Evolutionary conservation across 139 green algal species (phyloP).

Genomic region (Astrephomene gubernaculifera): DNA sequence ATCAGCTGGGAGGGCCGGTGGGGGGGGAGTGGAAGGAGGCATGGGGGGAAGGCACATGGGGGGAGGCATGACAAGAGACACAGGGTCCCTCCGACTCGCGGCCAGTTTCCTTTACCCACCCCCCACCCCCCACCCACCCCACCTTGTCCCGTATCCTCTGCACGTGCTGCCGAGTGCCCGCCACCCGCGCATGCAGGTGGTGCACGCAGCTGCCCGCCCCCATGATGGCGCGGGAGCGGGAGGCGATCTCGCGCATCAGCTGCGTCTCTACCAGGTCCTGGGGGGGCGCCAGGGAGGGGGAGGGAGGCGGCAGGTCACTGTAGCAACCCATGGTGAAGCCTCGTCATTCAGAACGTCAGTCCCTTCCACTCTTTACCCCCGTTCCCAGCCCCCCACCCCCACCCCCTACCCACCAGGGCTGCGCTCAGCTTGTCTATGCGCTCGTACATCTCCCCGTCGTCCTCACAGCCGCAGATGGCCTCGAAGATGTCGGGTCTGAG

Average conservation of each 20-base stretch:
- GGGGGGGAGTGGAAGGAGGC: too few relatives aligned
- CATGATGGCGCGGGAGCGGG: slow-evolving; percentile 76
- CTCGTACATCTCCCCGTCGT: slow-evolving; percentile 61
- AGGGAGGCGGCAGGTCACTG: not conserved
- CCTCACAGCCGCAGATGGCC: slow-evolving; percentile 55
- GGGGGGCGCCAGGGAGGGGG: not conserved
- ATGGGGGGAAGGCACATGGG: too few relatives aligned
- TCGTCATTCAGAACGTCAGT: not conserved
- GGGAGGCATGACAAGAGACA: too few relatives aligned
- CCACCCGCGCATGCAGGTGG: slow-evolving; percentile 70
- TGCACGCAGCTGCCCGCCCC: slow-evolving; percentile 79
- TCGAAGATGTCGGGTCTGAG: slow-evolving; percentile 66
- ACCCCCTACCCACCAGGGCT: slow-evolving; percentile 57
- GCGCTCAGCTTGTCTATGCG: slow-evolving; percentile 68
- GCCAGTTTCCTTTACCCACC: too few relatives aligned
- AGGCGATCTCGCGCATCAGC: slow-evolving; percentile 82
- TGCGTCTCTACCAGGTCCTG: slow-evolving; percentile 84
- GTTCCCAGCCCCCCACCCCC: not conserved
- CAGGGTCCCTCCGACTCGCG: too few relatives aligned
- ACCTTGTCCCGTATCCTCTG: slow-evolving; percentile 37
- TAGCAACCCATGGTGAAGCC: not conserved
- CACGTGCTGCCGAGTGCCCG: slow-evolving; percentile 66
- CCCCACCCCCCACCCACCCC: not conserved
- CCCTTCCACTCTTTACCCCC: not conserved
- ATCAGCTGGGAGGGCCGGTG: too few relatives aligned